Evolutionary conservation across 2,329 filamentous ascomycete genomes (phyloP), one percentile per base, ranked within the genome.

Genomic region (Claviceps fusiformis): DNA sequence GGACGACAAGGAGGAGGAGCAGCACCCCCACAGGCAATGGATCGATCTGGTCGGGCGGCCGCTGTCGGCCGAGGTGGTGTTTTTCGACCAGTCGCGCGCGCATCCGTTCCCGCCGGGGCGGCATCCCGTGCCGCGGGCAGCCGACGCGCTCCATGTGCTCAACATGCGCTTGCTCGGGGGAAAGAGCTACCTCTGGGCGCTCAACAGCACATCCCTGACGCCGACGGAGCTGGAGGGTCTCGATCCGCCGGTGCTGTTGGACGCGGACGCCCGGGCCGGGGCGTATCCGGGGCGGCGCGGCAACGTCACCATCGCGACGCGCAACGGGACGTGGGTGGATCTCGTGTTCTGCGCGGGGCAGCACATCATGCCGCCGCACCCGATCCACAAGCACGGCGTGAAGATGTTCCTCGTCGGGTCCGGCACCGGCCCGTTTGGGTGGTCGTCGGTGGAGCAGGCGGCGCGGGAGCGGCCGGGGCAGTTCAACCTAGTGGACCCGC

Each of bases 341-440:
- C 62, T 81, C n/a, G 69, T 83, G 58, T 70, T 81, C 56, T 65
- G 72, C 35, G 67, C 75, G 3, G 33, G 43, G 1, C 17, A 27
- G 3, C 19, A 11, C 9, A 68, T 75, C 7, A 76, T 80, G 61
- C 79, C 70, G 0, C 62, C 67, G 10, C 82, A 85, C 56, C 77
- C 80, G 0, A 78, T 85, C 52, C 82, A 85, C 72, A 83, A 83
- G 69, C 82, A 85, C 66, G 75, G 76, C 50, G 80, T 76, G 61
- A 82, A 81, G 63, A 80, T 78, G 68, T 83, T 73, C 60, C 67
- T 75, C 24, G 72, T 85, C 39, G 82, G 81, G 1, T 56, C 67
- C 0, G 81, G 80, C 2, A 60, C 59, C 0, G 78, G 79, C 0
- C 54, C 59, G 1, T 85, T 79, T 62, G 73, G 68, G 13, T 85